phyloP scores from a whole-genome alignment of 2,329 filamentous ascomycete species.

The Neurospora crassa region DNA sequence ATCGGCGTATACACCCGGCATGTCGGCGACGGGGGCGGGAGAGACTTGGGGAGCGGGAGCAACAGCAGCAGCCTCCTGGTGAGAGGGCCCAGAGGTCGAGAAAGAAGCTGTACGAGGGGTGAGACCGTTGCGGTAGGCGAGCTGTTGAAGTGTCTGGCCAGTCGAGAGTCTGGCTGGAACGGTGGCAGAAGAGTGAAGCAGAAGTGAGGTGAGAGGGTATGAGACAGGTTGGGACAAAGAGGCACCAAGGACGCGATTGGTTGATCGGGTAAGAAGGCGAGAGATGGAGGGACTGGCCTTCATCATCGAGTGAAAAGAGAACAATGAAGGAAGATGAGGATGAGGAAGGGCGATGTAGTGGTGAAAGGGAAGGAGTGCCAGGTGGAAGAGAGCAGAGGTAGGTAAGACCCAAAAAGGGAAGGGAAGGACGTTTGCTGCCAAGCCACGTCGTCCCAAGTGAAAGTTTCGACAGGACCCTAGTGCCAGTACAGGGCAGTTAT shows the following conservation, averaged over 20 bases:
- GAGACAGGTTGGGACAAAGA: neutral
- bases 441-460: neutral
- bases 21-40: neutral
- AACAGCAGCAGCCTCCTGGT: neutral
- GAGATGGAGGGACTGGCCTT: neutral
- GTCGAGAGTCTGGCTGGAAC: neutral
- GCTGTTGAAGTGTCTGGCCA: neutral
- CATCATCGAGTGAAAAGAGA: neutral
- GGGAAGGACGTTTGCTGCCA: neutral
- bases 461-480: neutral
- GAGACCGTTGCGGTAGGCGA: neutral
- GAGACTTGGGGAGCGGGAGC: neutral
- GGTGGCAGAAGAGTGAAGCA: neutral
- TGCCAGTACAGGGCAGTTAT: neutral
- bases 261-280: neutral
- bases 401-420: neutral
- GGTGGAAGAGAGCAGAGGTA: neutral
- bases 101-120: neutral
- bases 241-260: neutral
- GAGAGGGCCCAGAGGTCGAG: neutral
- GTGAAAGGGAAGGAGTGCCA: neutral
- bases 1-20: constrained; percentile 8
- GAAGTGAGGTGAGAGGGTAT: neutral
- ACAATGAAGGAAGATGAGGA: neutral
- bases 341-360: neutral